Percentiles rank a stretch among this genome's conserved stretches.
These are phyloP conservation scores for Clitopilus passeckerianus DNA, from an alignment of 768 basidiomycete species.

Conservation along the genomic window DNA sequence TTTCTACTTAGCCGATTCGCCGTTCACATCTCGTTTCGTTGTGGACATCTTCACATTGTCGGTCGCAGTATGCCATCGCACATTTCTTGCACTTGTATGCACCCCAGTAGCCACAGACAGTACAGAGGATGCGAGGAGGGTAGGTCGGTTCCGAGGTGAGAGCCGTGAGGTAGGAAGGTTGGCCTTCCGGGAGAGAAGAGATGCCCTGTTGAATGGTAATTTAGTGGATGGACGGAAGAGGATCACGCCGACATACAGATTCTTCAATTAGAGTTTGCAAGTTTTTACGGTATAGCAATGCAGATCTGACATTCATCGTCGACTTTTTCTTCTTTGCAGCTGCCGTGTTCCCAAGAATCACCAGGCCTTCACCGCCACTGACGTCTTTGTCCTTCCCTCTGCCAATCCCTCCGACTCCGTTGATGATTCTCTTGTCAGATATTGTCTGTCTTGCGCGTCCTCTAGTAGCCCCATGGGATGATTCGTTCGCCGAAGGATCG, in stretches of 20 bases:
- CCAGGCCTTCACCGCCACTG: neutral
- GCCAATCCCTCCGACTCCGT: constrained; percentile 8
- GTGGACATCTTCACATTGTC: constrained; percentile 69
- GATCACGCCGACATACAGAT: constrained; percentile 49
- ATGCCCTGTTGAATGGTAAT: constrained; percentile 42
- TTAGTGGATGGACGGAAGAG: constrained; percentile 1
- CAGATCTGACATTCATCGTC: constrained; percentile 74
- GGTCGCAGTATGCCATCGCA: constrained; percentile 71
- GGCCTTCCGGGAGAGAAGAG: constrained; percentile 40
- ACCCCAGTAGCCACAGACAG: constrained; percentile 87
- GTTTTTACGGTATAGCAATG: constrained; percentile 80
- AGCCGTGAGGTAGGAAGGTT: constrained; percentile 72
- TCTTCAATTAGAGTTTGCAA: constrained; percentile 71
- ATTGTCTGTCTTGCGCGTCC: constrained; percentile 74
- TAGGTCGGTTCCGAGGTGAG: constrained; percentile 51
- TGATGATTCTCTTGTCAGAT: constrained; percentile 67
- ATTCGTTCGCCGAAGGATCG: constrained; percentile 29
- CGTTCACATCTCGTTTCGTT: constrained; percentile 79
- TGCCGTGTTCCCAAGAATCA: constrained; percentile 37
- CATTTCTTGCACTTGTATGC: constrained; percentile 76
- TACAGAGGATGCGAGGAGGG: constrained; percentile 70
- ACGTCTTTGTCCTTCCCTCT: neutral
- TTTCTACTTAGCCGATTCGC: constrained; percentile 31
- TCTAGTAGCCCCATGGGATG: constrained; percentile 31
- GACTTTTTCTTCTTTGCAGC: constrained; percentile 71